Percentiles rank a stretch among this genome's conserved stretches.
Conservation (phyloP, 306 rosid genomes). For the Oxytropis ochrocephala region DNA sequence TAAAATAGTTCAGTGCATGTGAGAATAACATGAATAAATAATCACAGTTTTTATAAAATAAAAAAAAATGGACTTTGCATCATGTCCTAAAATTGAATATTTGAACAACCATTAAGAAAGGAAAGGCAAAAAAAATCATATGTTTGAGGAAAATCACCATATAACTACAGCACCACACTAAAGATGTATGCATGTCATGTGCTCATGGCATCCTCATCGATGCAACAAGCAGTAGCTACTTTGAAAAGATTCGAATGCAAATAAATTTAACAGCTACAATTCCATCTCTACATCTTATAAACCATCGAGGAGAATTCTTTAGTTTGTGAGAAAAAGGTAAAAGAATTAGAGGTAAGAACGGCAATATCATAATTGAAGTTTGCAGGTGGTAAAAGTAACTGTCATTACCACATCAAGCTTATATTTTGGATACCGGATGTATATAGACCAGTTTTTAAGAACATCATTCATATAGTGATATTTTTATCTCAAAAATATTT, state of each 20-base stretch:
- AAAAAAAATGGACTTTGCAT: not conserved
- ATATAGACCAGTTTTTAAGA: not conserved
- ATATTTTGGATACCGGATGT: constrained; percentile 2
- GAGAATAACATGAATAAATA: not conserved
- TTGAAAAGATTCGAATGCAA: not conserved
- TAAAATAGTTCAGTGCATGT: constrained; percentile 22
- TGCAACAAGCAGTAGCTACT: not conserved
- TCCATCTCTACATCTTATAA: not conserved
- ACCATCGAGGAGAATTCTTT: not conserved
- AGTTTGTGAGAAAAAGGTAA: not conserved
- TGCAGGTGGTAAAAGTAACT: not conserved
- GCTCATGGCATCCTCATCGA: not conserved
- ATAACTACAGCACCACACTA: not conserved
- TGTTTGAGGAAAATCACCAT: not conserved
- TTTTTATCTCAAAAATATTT: not conserved
- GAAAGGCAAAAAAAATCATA: not conserved
- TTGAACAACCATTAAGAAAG: not conserved
- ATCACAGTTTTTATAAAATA: not conserved
- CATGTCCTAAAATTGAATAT: not conserved
- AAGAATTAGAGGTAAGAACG: not conserved
- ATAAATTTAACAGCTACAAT: not conserved
- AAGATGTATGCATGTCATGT: not conserved
- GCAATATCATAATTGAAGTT: not conserved
- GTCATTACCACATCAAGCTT: not conserved
- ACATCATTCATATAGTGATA: not conserved